phyloP scores from a whole-genome alignment of 1,139 yeast species.

The Blastobotrys malaysiensis region DNA sequence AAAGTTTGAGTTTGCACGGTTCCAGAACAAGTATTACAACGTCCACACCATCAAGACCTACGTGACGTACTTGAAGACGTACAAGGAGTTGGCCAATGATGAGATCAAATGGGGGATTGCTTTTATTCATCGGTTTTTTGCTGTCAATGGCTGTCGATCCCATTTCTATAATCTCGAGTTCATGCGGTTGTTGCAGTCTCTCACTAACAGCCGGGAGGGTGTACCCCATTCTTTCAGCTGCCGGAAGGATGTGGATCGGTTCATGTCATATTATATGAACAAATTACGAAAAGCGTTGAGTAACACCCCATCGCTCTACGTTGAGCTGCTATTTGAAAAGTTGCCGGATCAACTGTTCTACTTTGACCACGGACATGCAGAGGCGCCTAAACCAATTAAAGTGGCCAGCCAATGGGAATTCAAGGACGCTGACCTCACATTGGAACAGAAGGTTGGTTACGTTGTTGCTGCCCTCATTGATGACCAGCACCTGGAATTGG shows the following conservation, averaged over 20 bases:
- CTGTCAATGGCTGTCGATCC: conserved; percentile 53
- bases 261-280: conserved; percentile 63
- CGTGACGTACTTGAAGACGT: conserved; percentile 48
- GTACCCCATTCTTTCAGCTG: conserved; percentile 38
- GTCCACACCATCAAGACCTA: conserved; percentile 46
- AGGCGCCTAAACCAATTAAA: conserved; percentile 18
- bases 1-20: conserved; percentile 44
- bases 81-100: conserved; percentile 53
- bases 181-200: conserved; percentile 48
- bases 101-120: conserved; percentile 47
- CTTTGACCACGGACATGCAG: conserved; percentile 52
- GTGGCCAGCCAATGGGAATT: conserved; percentile 23
- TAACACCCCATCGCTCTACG: conserved; percentile 51
- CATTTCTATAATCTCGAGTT: conserved; percentile 72
- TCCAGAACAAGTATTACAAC: conserved; percentile 38
- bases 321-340: conserved; percentile 67
- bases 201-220: conserved; percentile 35
- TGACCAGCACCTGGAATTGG: conserved; percentile 39
- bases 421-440: conserved; percentile 21
- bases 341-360: conserved; percentile 44
- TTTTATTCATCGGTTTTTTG: conserved; percentile 69
- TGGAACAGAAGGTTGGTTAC: conserved; percentile 34
- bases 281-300: conserved; percentile 48
- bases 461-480: conserved; percentile 47
- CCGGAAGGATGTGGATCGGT: conserved; percentile 58